phyloP scores from a whole-genome alignment of 768 basidiomycete genomes.

The Clitopilus passeckerianus region DNA sequence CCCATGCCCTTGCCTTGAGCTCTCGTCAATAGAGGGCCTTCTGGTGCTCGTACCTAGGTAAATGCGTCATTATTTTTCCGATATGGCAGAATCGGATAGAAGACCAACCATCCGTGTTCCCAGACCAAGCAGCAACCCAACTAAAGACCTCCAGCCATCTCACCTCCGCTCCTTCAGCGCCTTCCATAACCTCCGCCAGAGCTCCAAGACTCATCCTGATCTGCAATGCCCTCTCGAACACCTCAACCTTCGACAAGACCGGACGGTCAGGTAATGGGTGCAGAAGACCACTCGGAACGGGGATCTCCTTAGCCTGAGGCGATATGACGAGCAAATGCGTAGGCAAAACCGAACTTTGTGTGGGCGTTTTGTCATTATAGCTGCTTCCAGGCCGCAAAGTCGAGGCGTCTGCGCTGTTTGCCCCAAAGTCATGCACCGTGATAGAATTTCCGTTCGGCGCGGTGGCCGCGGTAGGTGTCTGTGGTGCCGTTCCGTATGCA shows the following conservation, averaged over 20 bases:
- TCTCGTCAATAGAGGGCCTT: conserved; percentile 14
- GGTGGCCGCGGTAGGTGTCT: background rate
- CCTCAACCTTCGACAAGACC: conserved; percentile 44
- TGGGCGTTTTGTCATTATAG: background rate
- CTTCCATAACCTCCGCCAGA: conserved; percentile 77
- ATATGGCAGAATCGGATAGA: background rate
- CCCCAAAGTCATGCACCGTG: background rate
- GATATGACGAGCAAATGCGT: conserved; percentile 10
- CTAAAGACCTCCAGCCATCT: conserved; percentile 83
- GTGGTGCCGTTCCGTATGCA: background rate
- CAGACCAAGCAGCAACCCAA: conserved; percentile 70
- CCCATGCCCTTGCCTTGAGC: background rate
- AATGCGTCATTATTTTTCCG: background rate
- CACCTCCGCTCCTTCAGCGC: conserved; percentile 75
- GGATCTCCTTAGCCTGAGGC: conserved; percentile 23
- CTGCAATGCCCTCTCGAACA: conserved; percentile 78
- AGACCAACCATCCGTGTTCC: conserved; percentile 15
- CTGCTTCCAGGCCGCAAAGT: background rate
- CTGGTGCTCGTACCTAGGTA: conserved; percentile 4
- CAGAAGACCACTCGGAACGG: conserved; percentile 38
- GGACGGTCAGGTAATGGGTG: conserved; percentile 43
- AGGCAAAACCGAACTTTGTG: conserved; percentile 3
- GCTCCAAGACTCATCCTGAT: conserved; percentile 83
- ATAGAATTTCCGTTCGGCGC: background rate
- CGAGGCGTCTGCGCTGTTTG: background rate